phyloP scores from a whole-genome alignment of 495 filamentous ascomycete species.

The Jackrogersella minutella region DNA sequence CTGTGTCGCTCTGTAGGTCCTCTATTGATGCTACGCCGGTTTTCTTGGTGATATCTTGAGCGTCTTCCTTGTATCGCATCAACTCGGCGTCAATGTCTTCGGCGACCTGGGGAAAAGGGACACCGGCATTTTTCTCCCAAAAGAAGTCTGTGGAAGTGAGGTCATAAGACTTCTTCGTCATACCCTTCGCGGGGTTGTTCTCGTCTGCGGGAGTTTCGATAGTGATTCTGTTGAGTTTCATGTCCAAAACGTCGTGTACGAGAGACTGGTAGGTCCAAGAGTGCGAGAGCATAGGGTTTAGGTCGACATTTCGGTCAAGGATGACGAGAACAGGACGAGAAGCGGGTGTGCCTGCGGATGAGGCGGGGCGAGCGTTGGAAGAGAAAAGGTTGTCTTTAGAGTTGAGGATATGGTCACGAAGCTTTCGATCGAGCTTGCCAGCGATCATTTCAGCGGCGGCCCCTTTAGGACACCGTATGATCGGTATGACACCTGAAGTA shows the following conservation, averaged over 20 bases:
- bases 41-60: constrained; percentile 92
- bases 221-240: constrained; percentile 96
- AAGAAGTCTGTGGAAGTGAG: constrained; percentile 94
- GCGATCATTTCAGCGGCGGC: constrained; percentile 95
- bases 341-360: constrained; percentile 63
- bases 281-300: constrained; percentile 98
- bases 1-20: constrained; percentile 88
- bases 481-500: constrained; percentile 78
- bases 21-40: constrained; percentile 93
- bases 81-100: constrained; percentile 95
- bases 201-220: constrained; percentile 84
- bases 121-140: constrained; percentile 92
- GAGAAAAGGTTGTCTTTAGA: constrained; percentile 96
- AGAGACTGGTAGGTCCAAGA: constrained; percentile 99
- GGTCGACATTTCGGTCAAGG: constrained; percentile 92
- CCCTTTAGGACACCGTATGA: constrained; percentile 90
- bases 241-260: constrained; percentile 91
- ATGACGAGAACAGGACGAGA: constrained; percentile 86
- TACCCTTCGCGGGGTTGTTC: constrained; percentile 71
- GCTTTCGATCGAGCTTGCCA: constrained; percentile 90
- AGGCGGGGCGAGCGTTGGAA: constrained; percentile 50
- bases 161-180: constrained; percentile 86
- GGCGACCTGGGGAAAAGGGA: constrained; percentile 94
- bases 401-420: constrained; percentile 95
- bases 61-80: constrained; percentile 94